These are phyloP conservation scores for Glarea lozoyensis DNA, from an alignment of 495 filamentous ascomycete species.

Conservation along the genomic window DNA sequence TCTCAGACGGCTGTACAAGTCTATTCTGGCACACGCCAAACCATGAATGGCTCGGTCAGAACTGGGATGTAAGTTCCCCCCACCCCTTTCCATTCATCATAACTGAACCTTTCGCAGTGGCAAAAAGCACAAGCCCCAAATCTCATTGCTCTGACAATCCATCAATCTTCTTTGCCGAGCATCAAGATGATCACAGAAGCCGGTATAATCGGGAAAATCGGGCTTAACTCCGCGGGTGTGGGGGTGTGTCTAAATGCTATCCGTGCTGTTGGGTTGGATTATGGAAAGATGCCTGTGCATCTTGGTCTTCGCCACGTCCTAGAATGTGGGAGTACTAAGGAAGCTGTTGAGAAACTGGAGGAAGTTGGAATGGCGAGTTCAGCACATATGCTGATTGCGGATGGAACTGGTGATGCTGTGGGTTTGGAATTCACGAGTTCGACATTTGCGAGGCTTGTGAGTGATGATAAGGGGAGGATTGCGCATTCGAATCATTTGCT, in stretches of 20 bases:
- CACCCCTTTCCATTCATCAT: neutral
- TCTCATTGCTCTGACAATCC: constrained; percentile 42
- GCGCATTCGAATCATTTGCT: constrained; percentile 58
- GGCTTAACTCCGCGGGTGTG: constrained; percentile 51
- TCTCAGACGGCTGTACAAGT: constrained; percentile 56
- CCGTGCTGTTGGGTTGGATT: constrained; percentile 44
- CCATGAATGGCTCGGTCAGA: constrained; percentile 46
- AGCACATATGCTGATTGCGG: constrained; percentile 53
- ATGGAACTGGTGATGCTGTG: constrained; percentile 32
- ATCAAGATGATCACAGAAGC: constrained; percentile 43
- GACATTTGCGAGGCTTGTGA: constrained; percentile 39
- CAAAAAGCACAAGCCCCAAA: constrained; percentile 35
- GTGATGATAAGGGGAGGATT: constrained; percentile 36
- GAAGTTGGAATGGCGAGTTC: constrained; percentile 49
- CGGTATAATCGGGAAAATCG: constrained; percentile 63
- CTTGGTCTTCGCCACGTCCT: constrained; percentile 52
- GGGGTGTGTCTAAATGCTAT: constrained; percentile 54
- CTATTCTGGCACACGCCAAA: constrained; percentile 37
- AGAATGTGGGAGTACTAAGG: constrained; percentile 40
- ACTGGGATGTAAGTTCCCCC: constrained; percentile 44
- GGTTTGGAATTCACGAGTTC: constrained; percentile 52
- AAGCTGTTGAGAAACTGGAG: constrained; percentile 42
- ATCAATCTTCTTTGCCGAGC: constrained; percentile 24
- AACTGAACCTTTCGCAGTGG: constrained; percentile 23
- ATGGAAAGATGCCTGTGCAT: constrained; percentile 46